Conservation (phyloP, 371 early-diverging fungal species). For the Dichotomocladium elegans region DNA sequence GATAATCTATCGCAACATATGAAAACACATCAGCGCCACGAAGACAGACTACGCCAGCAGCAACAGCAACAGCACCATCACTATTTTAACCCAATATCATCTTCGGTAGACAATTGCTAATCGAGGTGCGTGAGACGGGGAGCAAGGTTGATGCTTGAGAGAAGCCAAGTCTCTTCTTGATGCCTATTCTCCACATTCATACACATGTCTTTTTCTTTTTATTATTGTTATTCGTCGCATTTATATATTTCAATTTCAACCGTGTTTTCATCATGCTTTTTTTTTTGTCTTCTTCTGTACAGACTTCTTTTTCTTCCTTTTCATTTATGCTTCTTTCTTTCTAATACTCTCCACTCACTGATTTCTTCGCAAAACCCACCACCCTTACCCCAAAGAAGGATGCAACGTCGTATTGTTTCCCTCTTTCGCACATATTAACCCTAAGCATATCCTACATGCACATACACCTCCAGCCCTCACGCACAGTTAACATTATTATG, state of each 20-base stretch:
- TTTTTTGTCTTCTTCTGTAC: not conserved
- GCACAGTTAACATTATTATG: no score
- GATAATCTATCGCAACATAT: conserved; percentile 68
- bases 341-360: not conserved
- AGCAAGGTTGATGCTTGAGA: no score
- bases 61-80: conserved; percentile 9
- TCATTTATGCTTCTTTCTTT: not conserved
- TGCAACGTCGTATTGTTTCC: conserved; percentile 1
- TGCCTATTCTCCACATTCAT: not conserved
- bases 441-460: not conserved
- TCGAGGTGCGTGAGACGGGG: no score
- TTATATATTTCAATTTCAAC: not conserved
- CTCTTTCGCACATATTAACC: conserved; percentile 1
- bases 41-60: conserved; percentile 19
- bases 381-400: conserved; percentile 9
- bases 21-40: conserved; percentile 55
- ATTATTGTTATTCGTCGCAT: not conserved
- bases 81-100: not conserved
- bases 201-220: conserved; percentile 1
- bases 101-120: no score
- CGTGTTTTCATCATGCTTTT: not conserved
- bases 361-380: not conserved
- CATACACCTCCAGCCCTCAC: not conserved
- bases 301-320: not conserved
- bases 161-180: conserved; percentile 1